Base-by-base conservation (phyloP, 2,329 filamentous ascomycete genomes). In the Albifimbria verrucaria region DNA sequence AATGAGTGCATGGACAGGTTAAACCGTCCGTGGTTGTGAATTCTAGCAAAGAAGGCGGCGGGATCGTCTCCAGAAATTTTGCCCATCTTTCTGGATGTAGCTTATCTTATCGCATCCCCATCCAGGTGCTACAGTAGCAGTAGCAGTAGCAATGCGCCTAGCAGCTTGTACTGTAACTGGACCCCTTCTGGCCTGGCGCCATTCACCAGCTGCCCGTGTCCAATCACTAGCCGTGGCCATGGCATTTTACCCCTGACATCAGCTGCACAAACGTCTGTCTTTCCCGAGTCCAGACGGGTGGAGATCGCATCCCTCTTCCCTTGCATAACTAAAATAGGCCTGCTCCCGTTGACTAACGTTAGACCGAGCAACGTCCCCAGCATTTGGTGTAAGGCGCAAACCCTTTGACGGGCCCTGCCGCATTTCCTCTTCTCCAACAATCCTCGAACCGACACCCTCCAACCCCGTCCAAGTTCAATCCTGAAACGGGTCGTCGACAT, bases 41-140 rank as follows among this genome's bases (percentile, higher is more conserved):
- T n/a, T n/a, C n/a, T n/a, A n/a, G n/a, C n/a, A n/a, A n/a, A n/a
- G n/a, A n/a, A n/a, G n/a, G n/a, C n/a, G n/a, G n/a, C n/a, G n/a
- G n/a, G n/a, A n/a, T n/a, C n/a, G n/a, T n/a, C n/a, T n/a, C n/a
- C n/a, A n/a, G n/a, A n/a, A n/a, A n/a, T n/a, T n/a, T n/a, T n/a
- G n/a, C n/a, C n/a, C n/a, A n/a, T n/a, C n/a, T n/a, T n/a, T n/a
- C n/a, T n/a, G n/a, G n/a, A n/a, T n/a, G n/a, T 20, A 53, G 39
- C 50, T 55, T 57, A 57, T 57, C 55, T 58, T 57, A 57, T 58
- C 49, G 44, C 24, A 5, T 9, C 22, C 26, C 26, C 18, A 21
- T 39, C 32, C 28, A 22, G n/a, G n/a, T n/a, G n/a, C n/a, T n/a
- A n/a, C n/a, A n/a, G n/a, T n/a, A n/a, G n/a, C n/a, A n/a, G n/a